Evolutionary conservation across 768 basidiomycete genomes (phyloP).

Genomic region (Asterophora lycoperdoides): DNA sequence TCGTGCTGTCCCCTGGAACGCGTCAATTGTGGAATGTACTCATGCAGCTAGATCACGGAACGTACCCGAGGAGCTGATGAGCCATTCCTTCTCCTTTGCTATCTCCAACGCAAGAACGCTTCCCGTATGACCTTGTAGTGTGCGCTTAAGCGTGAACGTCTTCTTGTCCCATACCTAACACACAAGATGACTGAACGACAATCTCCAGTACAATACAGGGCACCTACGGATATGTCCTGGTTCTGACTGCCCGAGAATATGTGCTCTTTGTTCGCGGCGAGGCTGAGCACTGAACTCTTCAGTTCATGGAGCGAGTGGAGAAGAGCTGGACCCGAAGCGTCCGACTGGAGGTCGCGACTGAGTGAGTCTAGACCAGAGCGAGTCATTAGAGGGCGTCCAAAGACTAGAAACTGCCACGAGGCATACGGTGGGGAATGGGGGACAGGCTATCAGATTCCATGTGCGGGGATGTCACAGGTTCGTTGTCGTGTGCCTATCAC

Average conservation of each 20-base stretch:
- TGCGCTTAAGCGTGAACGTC: slow-evolving; percentile 62
- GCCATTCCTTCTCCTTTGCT: slow-evolving; percentile 72
- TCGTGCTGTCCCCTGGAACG: slow-evolving; percentile 74
- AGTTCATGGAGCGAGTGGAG: slow-evolving; percentile 70
- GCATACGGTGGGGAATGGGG: slow-evolving; percentile 23
- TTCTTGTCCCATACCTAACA: slow-evolving; percentile 81
- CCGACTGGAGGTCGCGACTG: slow-evolving; percentile 48
- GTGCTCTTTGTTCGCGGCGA: slow-evolving; percentile 65
- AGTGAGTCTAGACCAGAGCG: slow-evolving; percentile 44
- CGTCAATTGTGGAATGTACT: slow-evolving; percentile 5
- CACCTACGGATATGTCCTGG: slow-evolving; percentile 65
- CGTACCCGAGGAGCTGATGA: slow-evolving; percentile 87
- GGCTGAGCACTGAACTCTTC: slow-evolving; percentile 65
- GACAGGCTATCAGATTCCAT: neutral
- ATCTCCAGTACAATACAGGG: neutral
- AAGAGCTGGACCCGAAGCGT: slow-evolving; percentile 42
- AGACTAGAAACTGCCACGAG: neutral
- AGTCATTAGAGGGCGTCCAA: slow-evolving; percentile 6
- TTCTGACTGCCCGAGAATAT: slow-evolving; percentile 85
- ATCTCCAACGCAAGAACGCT: slow-evolving; percentile 79
- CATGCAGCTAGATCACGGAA: slow-evolving; percentile 1
- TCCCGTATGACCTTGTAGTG: slow-evolving; percentile 77
- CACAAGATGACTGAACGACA: neutral
- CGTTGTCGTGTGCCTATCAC: neutral
- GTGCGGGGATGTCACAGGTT: neutral